Percentiles rank a stretch among this genome's conserved stretches.
These are phyloP conservation scores for Paradendryphiella salina DNA, from an alignment of 2,329 filamentous ascomycete species.

Conservation along the genomic window DNA sequence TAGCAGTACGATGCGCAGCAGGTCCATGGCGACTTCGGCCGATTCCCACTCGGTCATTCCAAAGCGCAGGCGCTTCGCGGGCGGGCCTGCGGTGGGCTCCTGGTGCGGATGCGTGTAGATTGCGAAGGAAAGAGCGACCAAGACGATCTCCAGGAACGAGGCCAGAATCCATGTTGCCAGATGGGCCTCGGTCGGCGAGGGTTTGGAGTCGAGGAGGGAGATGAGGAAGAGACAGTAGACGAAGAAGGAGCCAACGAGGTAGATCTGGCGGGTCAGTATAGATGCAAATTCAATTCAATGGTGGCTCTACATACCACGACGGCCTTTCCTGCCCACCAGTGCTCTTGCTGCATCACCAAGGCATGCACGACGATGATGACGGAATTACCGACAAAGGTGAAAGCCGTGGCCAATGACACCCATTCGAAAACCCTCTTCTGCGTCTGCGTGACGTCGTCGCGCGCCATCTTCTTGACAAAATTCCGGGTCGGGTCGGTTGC, in stretches of 20 bases:
- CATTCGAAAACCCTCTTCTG: slow-evolving; percentile 75
- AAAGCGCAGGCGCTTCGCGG: slow-evolving; percentile 27
- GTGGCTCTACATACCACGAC: slow-evolving; percentile 64
- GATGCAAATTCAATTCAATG: not conserved
- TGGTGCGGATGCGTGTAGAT: slow-evolving; percentile 70
- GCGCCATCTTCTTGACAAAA: slow-evolving; percentile 52
- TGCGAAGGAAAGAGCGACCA: slow-evolving; percentile 69
- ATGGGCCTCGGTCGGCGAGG: slow-evolving; percentile 79
- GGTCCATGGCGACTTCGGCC: slow-evolving; percentile 67
- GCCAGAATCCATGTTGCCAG: slow-evolving; percentile 77
- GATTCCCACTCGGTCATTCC: slow-evolving; percentile 63
- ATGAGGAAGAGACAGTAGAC: slow-evolving; percentile 84
- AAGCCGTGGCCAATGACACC: slow-evolving; percentile 69
- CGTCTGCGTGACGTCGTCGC: slow-evolving; percentile 64
- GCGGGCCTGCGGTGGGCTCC: slow-evolving; percentile 57
- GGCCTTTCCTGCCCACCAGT: slow-evolving; percentile 83
- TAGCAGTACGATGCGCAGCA: slow-evolving; percentile 69
- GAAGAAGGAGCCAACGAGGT: slow-evolving; percentile 81
- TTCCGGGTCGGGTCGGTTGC: slow-evolving; percentile 57
- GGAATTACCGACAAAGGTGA: slow-evolving; percentile 77
- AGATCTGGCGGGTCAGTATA: slow-evolving; percentile 63
- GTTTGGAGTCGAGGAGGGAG: slow-evolving; percentile 79
- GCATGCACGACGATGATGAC: slow-evolving; percentile 74
- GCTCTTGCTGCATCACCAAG: slow-evolving; percentile 64
- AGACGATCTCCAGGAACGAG: slow-evolving; percentile 70